phyloP scores from a whole-genome alignment of 1,284 basidiomycete species.

The Mrakiaceae sp. region DNA sequence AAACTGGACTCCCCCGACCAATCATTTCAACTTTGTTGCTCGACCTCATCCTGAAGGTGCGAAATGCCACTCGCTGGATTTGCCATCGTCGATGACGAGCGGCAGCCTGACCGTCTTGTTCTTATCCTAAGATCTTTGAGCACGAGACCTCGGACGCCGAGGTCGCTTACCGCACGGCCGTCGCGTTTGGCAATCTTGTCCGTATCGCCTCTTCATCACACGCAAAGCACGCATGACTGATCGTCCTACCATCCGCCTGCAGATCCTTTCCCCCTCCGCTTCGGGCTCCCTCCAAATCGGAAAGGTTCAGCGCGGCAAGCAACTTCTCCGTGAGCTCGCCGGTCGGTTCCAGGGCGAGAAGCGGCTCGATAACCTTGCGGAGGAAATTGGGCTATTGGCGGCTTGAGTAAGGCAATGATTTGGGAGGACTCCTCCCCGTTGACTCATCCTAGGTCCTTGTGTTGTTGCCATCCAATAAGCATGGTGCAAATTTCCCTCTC shows the following conservation, averaged over 20 bases:
- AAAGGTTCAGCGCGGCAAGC: constrained; percentile 27
- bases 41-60: constrained; percentile 20
- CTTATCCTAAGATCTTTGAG: constrained; percentile 44
- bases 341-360: constrained; percentile 29
- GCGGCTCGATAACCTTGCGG: constrained; percentile 31
- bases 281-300: constrained; percentile 29
- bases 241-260: not conserved
- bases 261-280: constrained; percentile 30
- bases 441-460: no score
- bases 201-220: constrained; percentile 24
- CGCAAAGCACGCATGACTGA: not conserved
- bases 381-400: constrained; percentile 28
- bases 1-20: constrained; percentile 24
- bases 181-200: constrained; percentile 81
- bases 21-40: constrained; percentile 23
- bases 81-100: constrained; percentile 16
- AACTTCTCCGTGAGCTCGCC: constrained; percentile 24
- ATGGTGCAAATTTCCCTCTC: no score
- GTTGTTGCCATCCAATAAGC: no score
- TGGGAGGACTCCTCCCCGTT: no score
- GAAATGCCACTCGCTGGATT: constrained; percentile 11
- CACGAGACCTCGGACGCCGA: constrained; percentile 66
- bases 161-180: constrained; percentile 67
- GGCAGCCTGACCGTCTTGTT: constrained; percentile 11
- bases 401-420: not conserved